phyloP scores from a whole-genome alignment of 495 filamentous ascomycete genomes.

The Annulohypoxylon stygium region DNA sequence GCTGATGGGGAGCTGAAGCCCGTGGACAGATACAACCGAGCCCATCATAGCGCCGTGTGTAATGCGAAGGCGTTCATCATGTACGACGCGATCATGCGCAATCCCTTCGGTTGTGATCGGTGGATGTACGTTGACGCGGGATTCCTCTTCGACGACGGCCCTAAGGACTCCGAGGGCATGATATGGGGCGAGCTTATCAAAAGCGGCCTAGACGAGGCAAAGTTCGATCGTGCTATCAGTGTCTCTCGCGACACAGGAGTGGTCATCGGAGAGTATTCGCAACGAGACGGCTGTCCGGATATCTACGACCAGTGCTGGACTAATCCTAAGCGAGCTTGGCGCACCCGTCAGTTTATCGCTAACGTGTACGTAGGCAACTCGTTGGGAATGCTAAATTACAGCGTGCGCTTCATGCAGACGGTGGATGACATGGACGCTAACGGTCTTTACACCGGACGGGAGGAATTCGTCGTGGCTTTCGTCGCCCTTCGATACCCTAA shows the following conservation, averaged over 20 bases:
- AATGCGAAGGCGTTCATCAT: conserved; percentile 48
- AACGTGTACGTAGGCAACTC: conserved; percentile 45
- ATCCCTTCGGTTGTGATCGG: conserved; percentile 39
- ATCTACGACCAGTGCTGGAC: conserved; percentile 41
- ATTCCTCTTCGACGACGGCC: conserved; percentile 44
- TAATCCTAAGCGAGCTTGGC: conserved; percentile 33
- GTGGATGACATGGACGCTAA: conserved; percentile 48
- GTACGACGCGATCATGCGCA: conserved; percentile 45
- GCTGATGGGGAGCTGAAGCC: conserved; percentile 40
- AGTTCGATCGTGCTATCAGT: conserved; percentile 39
- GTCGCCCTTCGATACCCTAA: conserved; percentile 46
- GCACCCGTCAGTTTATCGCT: conserved; percentile 39
- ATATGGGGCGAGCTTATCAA: conserved; percentile 38
- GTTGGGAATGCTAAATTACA: conserved; percentile 46
- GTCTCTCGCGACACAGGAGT: conserved; percentile 40
- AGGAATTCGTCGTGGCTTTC: conserved; percentile 44
- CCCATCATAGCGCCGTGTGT: conserved; percentile 43
- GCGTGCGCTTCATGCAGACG: conserved; percentile 46
- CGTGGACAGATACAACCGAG: conserved; percentile 37
- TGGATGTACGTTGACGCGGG: conserved; percentile 45
- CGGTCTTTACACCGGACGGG: conserved; percentile 40
- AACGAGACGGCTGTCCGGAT: conserved; percentile 30
- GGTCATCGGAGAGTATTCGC: conserved; percentile 44
- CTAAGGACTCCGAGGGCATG: conserved; percentile 25
- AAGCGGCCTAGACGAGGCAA: conserved; percentile 26